Evolutionary conservation across 768 basidiomycete species (phyloP), one percentile per base, ranked within the genome.

Genomic region (Cystofilobasidium bisporidii): DNA sequence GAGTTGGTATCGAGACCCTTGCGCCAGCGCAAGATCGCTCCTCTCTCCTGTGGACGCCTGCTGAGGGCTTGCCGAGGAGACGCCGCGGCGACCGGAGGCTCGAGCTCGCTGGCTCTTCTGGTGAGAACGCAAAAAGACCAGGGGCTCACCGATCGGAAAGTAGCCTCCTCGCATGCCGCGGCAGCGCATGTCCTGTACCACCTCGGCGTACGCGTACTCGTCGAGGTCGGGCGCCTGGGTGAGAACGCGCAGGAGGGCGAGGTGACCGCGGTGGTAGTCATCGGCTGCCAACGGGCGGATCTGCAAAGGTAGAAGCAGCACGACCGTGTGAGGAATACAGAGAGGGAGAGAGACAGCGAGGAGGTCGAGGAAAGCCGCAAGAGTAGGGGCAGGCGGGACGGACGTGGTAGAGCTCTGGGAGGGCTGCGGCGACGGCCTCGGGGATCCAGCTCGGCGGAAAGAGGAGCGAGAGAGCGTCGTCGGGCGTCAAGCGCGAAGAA

Each of bases 251-350:
- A 98, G 86, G 30, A 96, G 84, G n/a, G 82, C 75, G 71, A 98
- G 84, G 77, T 97, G 91, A 4, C 86, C 86, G 40, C 91, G 84
- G 8, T 74, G 73, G 78, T 91, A 83, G 81, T 99, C 96, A 9
- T 87, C 85, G 28, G 85, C 84, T 0, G 91, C 85, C 24, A 99
- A 82, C 0, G 96, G 96, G 59, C 96, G 91, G 28, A 97, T 84
- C 93, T 96, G 61, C 0, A 12, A n/a, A 20, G 36, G 12, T 15
- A 1, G 0, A n/a, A 26, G 40, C 30, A 5, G 59, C 12, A 4
- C 11, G 17, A 40, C 1, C n/a, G 64, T 17, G 17, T 8, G 17
- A 43, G 36, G 36, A 6, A n/a, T 5, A 36, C 36, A 12, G 12
- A 12, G 6, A 36, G 36, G 5, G 36, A 12, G 36, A 5, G 12